Evolutionary conservation across 2,329 filamentous ascomycete genomes (phyloP).

Genomic region (Fusarium dimerum): DNA sequence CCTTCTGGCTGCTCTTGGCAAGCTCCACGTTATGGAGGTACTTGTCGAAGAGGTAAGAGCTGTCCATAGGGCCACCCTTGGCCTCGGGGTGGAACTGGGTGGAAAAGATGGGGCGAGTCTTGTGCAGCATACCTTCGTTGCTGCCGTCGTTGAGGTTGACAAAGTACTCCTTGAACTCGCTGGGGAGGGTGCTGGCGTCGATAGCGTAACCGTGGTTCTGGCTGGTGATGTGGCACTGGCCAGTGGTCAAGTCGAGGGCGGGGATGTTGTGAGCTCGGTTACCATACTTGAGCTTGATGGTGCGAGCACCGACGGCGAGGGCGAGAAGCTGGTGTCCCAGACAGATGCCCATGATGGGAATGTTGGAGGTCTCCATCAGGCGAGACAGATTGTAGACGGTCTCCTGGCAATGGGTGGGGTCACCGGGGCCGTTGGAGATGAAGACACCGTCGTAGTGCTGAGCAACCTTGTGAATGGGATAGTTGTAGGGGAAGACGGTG

Average conservation of each 20-base stretch:
- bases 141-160: conserved; percentile 96
- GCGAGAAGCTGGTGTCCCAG: conserved; percentile 95
- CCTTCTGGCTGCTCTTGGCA: conserved; percentile 81
- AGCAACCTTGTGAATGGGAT: conserved; percentile 96
- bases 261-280: conserved; percentile 99
- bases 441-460: conserved; percentile 98
- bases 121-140: conserved; percentile 98
- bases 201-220: conserved; percentile 99
- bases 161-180: conserved; percentile 97
- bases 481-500: conserved; percentile 94
- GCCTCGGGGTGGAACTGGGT: conserved; percentile 99
- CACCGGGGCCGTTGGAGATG: conserved; percentile 97
- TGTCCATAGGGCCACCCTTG: conserved; percentile 95
- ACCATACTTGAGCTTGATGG: conserved; percentile 98
- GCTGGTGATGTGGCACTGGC: conserved; percentile 96
- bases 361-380: conserved; percentile 86
- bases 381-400: conserved; percentile 91
- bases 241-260: conserved; percentile 88
- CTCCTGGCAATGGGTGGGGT: conserved; percentile 93
- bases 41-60: conserved; percentile 93
- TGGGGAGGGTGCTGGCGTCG: conserved; percentile 77
- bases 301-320: conserved; percentile 82
- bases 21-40: conserved; percentile 87
- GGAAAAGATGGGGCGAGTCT: conserved; percentile 93
- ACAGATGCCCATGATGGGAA: conserved; percentile 97